Base-by-base conservation (phyloP, 495 filamentous ascomycete species). In the Talaromyces stipitatus region DNA sequence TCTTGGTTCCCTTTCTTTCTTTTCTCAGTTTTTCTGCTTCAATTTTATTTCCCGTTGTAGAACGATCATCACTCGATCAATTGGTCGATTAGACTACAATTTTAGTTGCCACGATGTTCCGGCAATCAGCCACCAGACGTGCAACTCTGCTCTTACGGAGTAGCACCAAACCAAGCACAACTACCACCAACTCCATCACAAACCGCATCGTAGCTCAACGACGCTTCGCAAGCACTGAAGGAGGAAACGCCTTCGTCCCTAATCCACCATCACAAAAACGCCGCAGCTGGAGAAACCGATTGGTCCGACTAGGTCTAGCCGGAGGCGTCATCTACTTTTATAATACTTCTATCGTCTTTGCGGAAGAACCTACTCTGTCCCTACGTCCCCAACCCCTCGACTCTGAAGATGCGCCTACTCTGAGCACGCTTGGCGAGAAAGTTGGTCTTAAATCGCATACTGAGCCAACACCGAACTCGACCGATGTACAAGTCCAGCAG, bases 251-350 rank as follows among this genome's bases (percentile, higher is more conserved):
- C 32, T 4, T 41, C 36, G 24, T 55, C 12, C 54, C 54, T 12
- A 32, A 82, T 61, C 76, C 88, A 54, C 72, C 84, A 4, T 64
- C 73, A 54, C 77, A 83, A 62, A 88, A 85, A 71, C 79, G 81
- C 59, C 72, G 90, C 66, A 86, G 84, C 64, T 96, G 88, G 91
- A 97, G 89, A 79, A 88, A 82, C 62, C 78, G 82, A n/a, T 77
- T 74, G 7, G 62, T 77, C 56, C 79, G 92, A 70, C 85, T 89
- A 79, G 90, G 84, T 54, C 62, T 94, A 46, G 91, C 90, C n/a
- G 74, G 69, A 50, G 91, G 76, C 22, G 82, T 82, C n/a, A 68
- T 96, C 29, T 98, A 97, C 76, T 96, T 85, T 67, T 98, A 97
- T 70, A 92, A 91, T 72, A 97, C 91, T 38, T 91, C 85, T 68